Evolutionary conservation across 306 rosid species (phyloP), one percentile per base, ranked within the genome.

Genomic region (Cotoneaster glaucophyllus): DNA sequence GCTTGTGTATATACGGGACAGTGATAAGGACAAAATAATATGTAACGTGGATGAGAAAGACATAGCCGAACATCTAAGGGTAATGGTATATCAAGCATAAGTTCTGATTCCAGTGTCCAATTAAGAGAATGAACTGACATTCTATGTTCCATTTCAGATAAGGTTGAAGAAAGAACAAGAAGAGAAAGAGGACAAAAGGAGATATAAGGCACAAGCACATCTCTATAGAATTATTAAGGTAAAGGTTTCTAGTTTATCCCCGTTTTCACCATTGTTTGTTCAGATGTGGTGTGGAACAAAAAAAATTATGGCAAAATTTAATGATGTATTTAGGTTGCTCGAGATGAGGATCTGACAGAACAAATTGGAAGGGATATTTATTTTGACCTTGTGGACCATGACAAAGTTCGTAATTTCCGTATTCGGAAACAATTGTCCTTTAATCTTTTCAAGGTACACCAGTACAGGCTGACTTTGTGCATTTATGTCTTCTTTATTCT

Each of bases 361-460:
- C 37, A 32, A 32, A 32, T 32, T 32, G 37, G 37, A 32, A 32
- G 37, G 37, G 37, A 32, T 75, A 86, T 86, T 82, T 91, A 87
- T 84, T 93, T 93, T 64, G 98, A 91, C 81, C 97, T 93, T 52
- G 98, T 93, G 72, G 94, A 93, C 82, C 97, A 91, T 88, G 96
- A 93, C 71, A 93, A 90, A 90, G 97, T 93, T 79, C 88, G 73
- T 22, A 90, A 89, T 82, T 91, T 93, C 70, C 98, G 93, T 53
- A 82, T 93, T 78, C 83, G 85, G 80, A 93, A 87, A 71, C 93
- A 88, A 74, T 85, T 75, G 18, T 86, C 93, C 28, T 91, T 93
- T 75, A 69, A 71, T 66, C 37, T 61, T 79, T 93, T 93, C 84
- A 93, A 93, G 97, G 98, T 93, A 87, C 53, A 52, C 3, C 19